These are phyloP conservation scores for Leccinellum rugosiceps DNA, from an alignment of 768 basidiomycete genomes.

Conservation along the genomic window DNA sequence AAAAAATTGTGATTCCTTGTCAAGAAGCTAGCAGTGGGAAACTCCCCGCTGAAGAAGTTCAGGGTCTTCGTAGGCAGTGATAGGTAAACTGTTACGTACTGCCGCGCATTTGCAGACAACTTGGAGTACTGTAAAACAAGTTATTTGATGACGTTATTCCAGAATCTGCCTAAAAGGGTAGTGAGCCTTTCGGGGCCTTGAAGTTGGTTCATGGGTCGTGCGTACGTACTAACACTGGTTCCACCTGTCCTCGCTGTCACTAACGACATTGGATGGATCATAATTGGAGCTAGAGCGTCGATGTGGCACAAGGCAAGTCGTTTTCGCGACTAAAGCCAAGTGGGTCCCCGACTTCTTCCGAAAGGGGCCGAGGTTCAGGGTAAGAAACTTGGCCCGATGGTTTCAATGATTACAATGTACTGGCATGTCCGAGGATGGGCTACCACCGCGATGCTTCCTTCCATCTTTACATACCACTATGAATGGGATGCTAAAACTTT, in stretches of 20 bases:
- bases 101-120: neutral
- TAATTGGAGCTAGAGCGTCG: neutral
- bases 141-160: neutral
- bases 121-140: neutral
- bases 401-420: neutral
- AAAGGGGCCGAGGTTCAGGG: neutral
- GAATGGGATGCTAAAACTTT: neutral
- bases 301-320: neutral
- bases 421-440: neutral
- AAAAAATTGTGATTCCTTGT: neutral
- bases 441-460: neutral
- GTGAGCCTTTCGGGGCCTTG: neutral
- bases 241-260: neutral
- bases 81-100: neutral
- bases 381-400: neutral
- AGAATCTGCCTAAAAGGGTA: neutral
- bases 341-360: neutral
- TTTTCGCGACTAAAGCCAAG: neutral
- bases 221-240: neutral
- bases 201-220: neutral
- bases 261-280: neutral
- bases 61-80: neutral
- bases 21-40: neutral
- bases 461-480: neutral
- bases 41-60: neutral